These are phyloP conservation scores for Phytophthora macrochlamydospora DNA, from an alignment of 352 stramenopile species.

Conservation along the genomic window DNA sequence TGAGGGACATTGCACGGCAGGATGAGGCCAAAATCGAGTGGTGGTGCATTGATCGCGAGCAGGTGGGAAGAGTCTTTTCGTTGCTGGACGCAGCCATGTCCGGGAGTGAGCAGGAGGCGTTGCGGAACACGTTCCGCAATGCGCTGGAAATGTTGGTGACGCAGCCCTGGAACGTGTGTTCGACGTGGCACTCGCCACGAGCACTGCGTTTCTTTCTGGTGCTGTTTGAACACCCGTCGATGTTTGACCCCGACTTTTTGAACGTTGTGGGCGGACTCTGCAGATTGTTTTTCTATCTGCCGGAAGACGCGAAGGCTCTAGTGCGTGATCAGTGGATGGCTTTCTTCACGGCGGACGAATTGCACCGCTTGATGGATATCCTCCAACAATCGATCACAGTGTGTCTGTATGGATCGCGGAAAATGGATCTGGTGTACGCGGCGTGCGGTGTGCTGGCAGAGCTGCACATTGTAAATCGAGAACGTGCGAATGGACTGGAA, in stretches of 20 bases:
- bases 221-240: slow-evolving; percentile 71
- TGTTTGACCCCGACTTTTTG: slow-evolving; percentile 83
- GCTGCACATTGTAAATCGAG: slow-evolving; percentile 67
- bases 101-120: slow-evolving; percentile 40
- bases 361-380: slow-evolving; percentile 72
- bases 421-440: slow-evolving; percentile 81
- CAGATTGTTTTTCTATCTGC: slow-evolving; percentile 72
- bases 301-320: slow-evolving; percentile 50
- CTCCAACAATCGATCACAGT: slow-evolving; percentile 82
- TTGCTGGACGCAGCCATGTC: slow-evolving; percentile 46
- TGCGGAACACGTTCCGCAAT: slow-evolving; percentile 80
- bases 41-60: slow-evolving; percentile 57
- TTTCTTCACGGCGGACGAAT: slow-evolving; percentile 59
- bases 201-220: slow-evolving; percentile 72
- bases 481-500: slow-evolving; percentile 26
- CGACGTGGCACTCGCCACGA: slow-evolving; percentile 55
- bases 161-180: slow-evolving; percentile 79
- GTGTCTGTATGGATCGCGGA: slow-evolving; percentile 68
- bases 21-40: slow-evolving; percentile 36
- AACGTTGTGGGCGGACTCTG: slow-evolving; percentile 72
- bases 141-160: slow-evolving; percentile 69
- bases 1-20: slow-evolving; percentile 14
- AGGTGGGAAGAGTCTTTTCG: slow-evolving; percentile 51
- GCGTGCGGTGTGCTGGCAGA: slow-evolving; percentile 68
- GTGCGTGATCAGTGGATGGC: slow-evolving; percentile 59